A percentile compares a stretch with the other conserved stretches of the same genome.
These are phyloP conservation scores for Parsonsia alboflavescens DNA, from an alignment of 257 asterid species.

Conservation along the genomic window DNA sequence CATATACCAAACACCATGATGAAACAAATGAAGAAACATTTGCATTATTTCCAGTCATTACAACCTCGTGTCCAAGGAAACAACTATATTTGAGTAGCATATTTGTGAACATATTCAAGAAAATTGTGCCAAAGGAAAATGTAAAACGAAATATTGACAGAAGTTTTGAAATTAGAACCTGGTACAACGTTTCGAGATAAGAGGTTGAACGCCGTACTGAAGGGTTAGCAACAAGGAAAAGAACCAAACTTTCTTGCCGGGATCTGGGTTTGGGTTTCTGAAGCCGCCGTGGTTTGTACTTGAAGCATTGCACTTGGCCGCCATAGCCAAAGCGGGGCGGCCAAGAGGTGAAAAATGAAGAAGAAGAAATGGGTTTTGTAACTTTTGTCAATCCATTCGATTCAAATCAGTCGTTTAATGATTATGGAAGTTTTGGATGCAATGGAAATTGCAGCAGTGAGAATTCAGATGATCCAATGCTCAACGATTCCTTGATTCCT, in stretches of 20 bases:
- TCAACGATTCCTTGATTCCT: neutral
- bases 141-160: neutral
- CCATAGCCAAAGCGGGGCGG: constrained; percentile 50
- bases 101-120: neutral
- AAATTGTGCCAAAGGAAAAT: neutral
- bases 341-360: constrained; percentile 2
- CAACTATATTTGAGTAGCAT: neutral
- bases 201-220: constrained; percentile 93
- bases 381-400: neutral
- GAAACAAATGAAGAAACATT: neutral
- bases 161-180: constrained; percentile 36
- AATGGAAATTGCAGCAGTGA: neutral
- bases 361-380: neutral
- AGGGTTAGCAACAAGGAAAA: constrained; percentile 63
- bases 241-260: constrained; percentile 60
- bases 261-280: constrained; percentile 25
- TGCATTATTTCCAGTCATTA: neutral
- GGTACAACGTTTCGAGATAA: constrained; percentile 77
- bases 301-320: constrained; percentile 26
- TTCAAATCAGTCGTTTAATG: neutral
- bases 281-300: constrained; percentile 19
- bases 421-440: neutral
- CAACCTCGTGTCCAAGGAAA: neutral
- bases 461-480: neutral
- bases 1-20: neutral